Evolutionary conservation across 306 rosid genomes (phyloP), one percentile per base, ranked within the genome.

Genomic region (Mimosa bimucronata): DNA sequence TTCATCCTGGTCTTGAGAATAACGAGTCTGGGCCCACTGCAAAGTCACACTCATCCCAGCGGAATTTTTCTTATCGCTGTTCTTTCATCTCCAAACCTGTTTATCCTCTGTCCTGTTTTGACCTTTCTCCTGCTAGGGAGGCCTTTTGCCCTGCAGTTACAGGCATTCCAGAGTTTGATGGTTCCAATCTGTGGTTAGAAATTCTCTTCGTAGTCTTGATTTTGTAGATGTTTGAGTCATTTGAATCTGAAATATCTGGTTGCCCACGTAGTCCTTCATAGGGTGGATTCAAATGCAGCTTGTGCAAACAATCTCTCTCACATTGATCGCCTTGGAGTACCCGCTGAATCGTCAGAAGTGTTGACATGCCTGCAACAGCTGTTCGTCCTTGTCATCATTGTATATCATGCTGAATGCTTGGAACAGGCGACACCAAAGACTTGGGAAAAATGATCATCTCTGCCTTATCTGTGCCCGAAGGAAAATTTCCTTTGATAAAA

Each of bases 81-180:
- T 89, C 96, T 30, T 91, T 95, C 93, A 91, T 93, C 87, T 89
- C 98, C 52, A 93, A 95, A 83, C 94, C n/a, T n/a, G n/a, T n/a
- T 75, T 90, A 95, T 78, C 98, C 97, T 61, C 38, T 93, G 75
- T 86, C 91, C 76, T 85, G 90, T 81, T 76, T 88, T 70, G 67
- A 88, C 75, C 88, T 65, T 31, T 77, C 87, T 75, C 41, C 41
- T 55, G 46, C 91, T 18, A 87, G 90, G 78, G 93, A 87, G 75
- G 80, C 88, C 74, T 84, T 85, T 80, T 91, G 87, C 58, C 70
- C 87, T 16, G 53, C 87, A 46, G 82, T 78, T 71, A 31, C 86
- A 64, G 91, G 82, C 69, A 86, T 84, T 57, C 53, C 87, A 2
- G 89, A 86, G 88, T 89, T 79, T 81, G 93, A 88, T 80, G 81